A percentile compares a stretch with the other conserved stretches of the same genome.
phyloP scores from a whole-genome alignment of 495 filamentous ascomycete species.

The Aspergillus steynii region DNA sequence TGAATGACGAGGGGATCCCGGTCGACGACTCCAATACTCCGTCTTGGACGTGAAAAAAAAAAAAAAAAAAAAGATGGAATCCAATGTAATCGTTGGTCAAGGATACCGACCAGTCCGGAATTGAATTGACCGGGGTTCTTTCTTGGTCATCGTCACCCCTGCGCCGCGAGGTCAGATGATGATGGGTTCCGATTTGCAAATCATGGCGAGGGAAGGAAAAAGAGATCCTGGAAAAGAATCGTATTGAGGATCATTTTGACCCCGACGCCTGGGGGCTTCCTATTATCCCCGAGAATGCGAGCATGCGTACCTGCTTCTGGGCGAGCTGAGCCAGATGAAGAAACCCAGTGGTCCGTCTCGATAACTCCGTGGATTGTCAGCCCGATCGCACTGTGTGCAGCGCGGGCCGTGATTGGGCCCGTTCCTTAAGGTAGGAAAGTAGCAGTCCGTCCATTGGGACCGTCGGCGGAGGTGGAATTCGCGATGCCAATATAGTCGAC shows the following conservation, averaged over 20 bases:
- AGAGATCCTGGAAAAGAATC: background rate
- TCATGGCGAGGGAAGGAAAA: background rate
- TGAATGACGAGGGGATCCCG: slow-evolving; percentile 26
- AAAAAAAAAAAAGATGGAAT: too few relatives aligned
- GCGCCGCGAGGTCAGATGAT: background rate
- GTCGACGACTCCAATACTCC: background rate
- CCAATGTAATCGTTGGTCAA: too few relatives aligned
- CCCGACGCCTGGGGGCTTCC: background rate
- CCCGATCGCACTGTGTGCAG: slow-evolving; percentile 22
- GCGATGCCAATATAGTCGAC: too few relatives aligned
- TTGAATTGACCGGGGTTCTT: background rate
- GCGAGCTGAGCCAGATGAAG: too few relatives aligned
- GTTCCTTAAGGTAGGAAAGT: background rate
- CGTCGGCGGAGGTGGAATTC: too few relatives aligned
- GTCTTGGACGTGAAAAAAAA: too few relatives aligned
- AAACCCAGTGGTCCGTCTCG: too few relatives aligned
- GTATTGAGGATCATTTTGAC: background rate
- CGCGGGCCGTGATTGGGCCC: slow-evolving; percentile 24
- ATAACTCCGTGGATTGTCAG: slow-evolving; percentile 17
- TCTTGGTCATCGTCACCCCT: background rate
- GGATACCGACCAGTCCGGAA: background rate
- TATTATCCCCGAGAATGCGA: background rate
- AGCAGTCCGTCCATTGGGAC: too few relatives aligned
- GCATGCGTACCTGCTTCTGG: background rate
- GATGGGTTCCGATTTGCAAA: background rate